Conservation (phyloP, 2,329 filamentous ascomycete genomes). For the Penicillium fuscoglaucum region DNA sequence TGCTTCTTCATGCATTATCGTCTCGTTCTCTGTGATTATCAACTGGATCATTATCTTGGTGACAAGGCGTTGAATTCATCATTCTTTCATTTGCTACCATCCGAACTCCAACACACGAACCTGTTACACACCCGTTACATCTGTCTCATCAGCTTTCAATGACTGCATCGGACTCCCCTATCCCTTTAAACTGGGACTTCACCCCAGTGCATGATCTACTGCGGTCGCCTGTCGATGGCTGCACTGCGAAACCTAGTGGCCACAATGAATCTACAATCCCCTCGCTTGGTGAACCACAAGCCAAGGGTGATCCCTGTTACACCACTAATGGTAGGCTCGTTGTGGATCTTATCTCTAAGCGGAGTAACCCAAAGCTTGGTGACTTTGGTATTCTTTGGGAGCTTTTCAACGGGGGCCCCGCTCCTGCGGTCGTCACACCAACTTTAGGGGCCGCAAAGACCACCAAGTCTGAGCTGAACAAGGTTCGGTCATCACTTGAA, state of each 20-base stretch:
- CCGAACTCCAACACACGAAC: neutral
- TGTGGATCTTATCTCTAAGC: slow-evolving; percentile 2
- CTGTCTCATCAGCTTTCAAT: slow-evolving; percentile 26
- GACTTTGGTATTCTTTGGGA: slow-evolving; percentile 48
- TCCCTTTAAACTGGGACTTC: slow-evolving; percentile 47
- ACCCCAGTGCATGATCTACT: slow-evolving; percentile 47
- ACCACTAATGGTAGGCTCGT: neutral
- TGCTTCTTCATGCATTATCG: neutral
- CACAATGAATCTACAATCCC: slow-evolving; percentile 12
- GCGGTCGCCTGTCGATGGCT: slow-evolving; percentile 32
- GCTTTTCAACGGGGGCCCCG: slow-evolving; percentile 32
- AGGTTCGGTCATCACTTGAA: neutral
- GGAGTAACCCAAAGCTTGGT: slow-evolving; percentile 35
- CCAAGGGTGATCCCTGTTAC: slow-evolving; percentile 4
- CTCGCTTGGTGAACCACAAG: slow-evolving; percentile 11
- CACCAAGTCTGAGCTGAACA: neutral
- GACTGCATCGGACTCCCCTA: slow-evolving; percentile 26
- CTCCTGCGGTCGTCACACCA: slow-evolving; percentile 11
- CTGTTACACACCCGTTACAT: neutral
- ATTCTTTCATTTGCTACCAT: neutral
- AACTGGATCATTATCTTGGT: neutral
- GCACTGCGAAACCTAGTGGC: slow-evolving; percentile 11
- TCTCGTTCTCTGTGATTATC: neutral
- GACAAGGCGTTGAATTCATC: neutral
- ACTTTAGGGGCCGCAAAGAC: neutral